Conservation (phyloP, 345 rosid genomes). For the Cochlearia excelsa region DNA sequence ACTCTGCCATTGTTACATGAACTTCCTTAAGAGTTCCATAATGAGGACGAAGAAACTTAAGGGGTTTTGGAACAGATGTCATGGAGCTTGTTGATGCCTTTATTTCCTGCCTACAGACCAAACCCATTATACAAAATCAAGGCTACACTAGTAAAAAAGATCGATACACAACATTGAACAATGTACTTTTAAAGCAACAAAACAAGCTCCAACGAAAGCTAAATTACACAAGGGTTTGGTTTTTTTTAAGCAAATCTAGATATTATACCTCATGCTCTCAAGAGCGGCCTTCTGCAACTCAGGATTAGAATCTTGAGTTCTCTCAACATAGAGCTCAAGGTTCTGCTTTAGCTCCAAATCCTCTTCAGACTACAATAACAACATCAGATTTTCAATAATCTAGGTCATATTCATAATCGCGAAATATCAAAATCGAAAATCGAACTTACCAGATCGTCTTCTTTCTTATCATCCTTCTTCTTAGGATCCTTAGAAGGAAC, state of each 20-base stretch:
- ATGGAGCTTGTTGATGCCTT: constrained; percentile 91
- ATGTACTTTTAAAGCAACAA: background rate
- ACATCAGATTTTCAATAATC: background rate
- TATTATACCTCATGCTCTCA: constrained; percentile 83
- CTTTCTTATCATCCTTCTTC: constrained; percentile 90
- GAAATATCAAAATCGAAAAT: no score
- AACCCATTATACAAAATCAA: constrained; percentile 2
- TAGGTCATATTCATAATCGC: no score
- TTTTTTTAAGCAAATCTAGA: background rate
- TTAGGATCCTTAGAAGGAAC: constrained; percentile 77
- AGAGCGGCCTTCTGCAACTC: constrained; percentile 85
- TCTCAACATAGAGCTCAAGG: constrained; percentile 87
- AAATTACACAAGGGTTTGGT: background rate
- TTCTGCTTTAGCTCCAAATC: constrained; percentile 91
- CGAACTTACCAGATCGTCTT: constrained; percentile 74
- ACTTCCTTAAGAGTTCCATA: constrained; percentile 77
- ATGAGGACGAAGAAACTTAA: constrained; percentile 96
- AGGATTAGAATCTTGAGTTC: constrained; percentile 88
- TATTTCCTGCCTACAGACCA: constrained; percentile 70
- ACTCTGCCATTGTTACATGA: constrained; percentile 61
- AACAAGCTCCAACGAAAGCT: background rate
- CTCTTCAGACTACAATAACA: constrained; percentile 72
- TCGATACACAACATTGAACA: constrained; percentile 4
- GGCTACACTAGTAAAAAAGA: background rate
- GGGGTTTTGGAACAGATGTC: constrained; percentile 98